Base-by-base conservation (phyloP, 225 moss, liverwort and hornwort genomes). In the Lunularia cruciata region DNA sequence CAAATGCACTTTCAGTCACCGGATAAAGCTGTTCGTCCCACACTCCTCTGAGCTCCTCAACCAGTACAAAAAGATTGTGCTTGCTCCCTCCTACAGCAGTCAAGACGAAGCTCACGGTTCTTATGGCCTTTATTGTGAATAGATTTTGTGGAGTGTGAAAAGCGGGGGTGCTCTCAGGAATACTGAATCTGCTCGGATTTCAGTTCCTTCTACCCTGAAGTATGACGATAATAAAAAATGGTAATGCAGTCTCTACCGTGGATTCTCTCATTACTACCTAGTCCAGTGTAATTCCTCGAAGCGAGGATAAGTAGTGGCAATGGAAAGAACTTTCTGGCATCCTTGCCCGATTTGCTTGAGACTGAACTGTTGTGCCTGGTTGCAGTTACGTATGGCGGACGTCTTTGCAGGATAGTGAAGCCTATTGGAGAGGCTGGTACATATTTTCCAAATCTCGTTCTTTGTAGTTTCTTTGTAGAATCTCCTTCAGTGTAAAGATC, bases 101-200 rank as follows among this genome's bases (percentile, higher is more conserved):
- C 26, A 45, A 28, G 28, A 31, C 13, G 63, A 60, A 8, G 25
- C 42, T 19, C 51, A 61, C 33, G 47, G 22, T 38, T 18, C 31
- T 43, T 6, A 45, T 58, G 19, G 35, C 43, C 43, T 67, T 54
- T 32, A 55, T 71, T 74, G 60, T 67, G 61, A 36, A 36, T 81
- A 98, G 98, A 91, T 98, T 57, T 87, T 93, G 72, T 98, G 98
- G 98, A 98, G 87, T 79, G 98, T 98, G 54, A 91, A 86, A 84
- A 93, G 93, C 48, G 98, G 90, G 72, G 91, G 95, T 72, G 80
- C 93, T 4, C 79, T 98, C 34, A 91, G 90, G 49, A 98, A 98
- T 78, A 72, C 89, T 38, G 93, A 93, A 54, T 93, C 98, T 72
- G 98, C 98, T 45, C 98, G 98, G 40, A 79, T 98, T 62, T 98